Conservation (phyloP, 2,329 filamentous ascomycete genomes). For the Monilinia aucupariae region DNA sequence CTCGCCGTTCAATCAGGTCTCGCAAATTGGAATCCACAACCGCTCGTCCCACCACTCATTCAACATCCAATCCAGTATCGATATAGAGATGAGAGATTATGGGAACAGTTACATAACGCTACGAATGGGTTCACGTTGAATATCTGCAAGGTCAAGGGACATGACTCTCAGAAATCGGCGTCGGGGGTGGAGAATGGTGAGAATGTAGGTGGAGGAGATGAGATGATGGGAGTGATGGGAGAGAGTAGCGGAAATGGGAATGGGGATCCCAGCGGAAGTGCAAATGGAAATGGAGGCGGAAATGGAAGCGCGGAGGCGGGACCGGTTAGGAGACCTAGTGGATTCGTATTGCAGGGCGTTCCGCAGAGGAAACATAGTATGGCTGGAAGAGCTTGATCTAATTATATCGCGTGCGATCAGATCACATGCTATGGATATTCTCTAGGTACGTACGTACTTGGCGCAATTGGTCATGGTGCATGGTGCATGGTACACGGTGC, state of each 20-base stretch:
- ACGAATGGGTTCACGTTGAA: constrained; percentile 61
- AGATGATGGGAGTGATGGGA: constrained; percentile 1
- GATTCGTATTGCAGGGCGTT: constrained; percentile 25
- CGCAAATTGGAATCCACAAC: constrained; percentile 69
- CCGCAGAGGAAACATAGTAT: constrained; percentile 15
- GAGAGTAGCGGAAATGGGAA: not conserved
- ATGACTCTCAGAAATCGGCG: constrained; percentile 50
- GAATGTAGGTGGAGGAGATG: not conserved
- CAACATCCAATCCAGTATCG: constrained; percentile 57
- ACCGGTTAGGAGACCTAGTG: constrained; percentile 22
- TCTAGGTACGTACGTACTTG: not conserved
- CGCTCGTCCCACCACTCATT: constrained; percentile 62
- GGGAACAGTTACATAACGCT: constrained; percentile 60
- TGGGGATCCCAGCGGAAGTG: not conserved
- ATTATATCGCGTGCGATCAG: not conserved
- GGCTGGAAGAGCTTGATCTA: not conserved
- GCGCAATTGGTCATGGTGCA: not conserved
- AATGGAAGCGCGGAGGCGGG: not conserved
- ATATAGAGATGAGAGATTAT: constrained; percentile 57
- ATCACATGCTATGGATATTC: not conserved
- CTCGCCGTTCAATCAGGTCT: constrained; percentile 81
- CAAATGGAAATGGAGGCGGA: not conserved
- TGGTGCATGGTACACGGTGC: not conserved
- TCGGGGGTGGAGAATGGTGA: constrained; percentile 34
- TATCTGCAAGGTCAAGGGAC: constrained; percentile 54